Conservation (phyloP, 768 basidiomycete genomes). For the Tremella fuciformis region DNA sequence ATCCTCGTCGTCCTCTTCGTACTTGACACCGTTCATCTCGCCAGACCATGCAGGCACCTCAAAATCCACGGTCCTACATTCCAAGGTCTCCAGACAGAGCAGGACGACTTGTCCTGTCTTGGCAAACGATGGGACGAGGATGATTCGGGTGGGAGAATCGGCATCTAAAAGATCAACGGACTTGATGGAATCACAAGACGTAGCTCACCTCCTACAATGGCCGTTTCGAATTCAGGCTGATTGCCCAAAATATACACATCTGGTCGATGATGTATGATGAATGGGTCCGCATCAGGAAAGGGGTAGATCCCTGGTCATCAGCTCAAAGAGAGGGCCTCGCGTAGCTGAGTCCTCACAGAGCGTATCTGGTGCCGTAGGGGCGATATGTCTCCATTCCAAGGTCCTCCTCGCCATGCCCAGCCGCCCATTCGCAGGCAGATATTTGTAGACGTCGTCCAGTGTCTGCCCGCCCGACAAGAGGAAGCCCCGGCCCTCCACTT, state of each 20-base stretch:
- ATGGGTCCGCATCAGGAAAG: conserved; percentile 80
- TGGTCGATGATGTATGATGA: conserved; percentile 79
- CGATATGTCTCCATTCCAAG: conserved; percentile 88
- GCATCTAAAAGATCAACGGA: not conserved
- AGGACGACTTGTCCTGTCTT: conserved; percentile 74
- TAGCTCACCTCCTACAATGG: conserved; percentile 58
- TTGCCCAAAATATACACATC: conserved; percentile 91
- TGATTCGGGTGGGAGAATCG: conserved; percentile 58
- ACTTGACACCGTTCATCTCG: conserved; percentile 16
- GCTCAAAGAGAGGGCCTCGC: conserved; percentile 2
- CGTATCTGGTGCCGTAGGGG: conserved; percentile 98
- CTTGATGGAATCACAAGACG: not conserved
- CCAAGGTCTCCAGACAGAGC: conserved; percentile 73
- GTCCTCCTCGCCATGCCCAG: conserved; percentile 73
- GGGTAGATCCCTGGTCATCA: conserved; percentile 76
- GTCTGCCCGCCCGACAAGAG: conserved; percentile 90
- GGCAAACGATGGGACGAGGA: conserved; percentile 77
- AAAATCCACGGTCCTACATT: conserved; percentile 50
- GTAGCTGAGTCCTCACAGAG: conserved; percentile 58
- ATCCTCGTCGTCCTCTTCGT: conserved; percentile 16
- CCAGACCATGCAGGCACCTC: conserved; percentile 49
- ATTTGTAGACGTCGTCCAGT: conserved; percentile 91
- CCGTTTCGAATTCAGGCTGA: conserved; percentile 77
- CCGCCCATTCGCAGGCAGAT: conserved; percentile 66
- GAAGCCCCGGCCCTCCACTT: conserved; percentile 61